Evolutionary conservation across 805 yeast species (phyloP), one percentile per base, ranked within the genome.

Genomic region (Ogataea glucozyma): DNA sequence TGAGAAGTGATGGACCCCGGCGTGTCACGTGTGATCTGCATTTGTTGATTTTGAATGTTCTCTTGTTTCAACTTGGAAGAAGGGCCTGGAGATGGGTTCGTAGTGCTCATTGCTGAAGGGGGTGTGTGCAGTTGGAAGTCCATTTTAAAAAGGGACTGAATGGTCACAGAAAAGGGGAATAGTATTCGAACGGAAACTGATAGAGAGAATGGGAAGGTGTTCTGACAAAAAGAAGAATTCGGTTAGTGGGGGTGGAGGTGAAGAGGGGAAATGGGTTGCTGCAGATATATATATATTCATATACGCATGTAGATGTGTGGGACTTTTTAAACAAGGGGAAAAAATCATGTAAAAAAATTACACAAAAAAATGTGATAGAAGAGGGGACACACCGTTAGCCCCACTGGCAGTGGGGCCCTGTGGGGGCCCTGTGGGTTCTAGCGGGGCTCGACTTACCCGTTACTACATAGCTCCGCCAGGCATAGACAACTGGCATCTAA

Each of bases 101-200:
- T 5, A 26, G 23, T 29, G 26, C 35, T 41, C 50, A 44, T 44
- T 17, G 36, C 29, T 4, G 51, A 39, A 23, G 46, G 43, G 12
- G 52, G 49, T 6, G 51, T 40, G 34, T 47, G 48, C 10, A 44
- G 26, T 26, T 51, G 52, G n/a, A 29, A 47, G 16, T 48, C 52
- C 55, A 51, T 46, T 24, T 14, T 9, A n/a, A 16, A 5, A 24
- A 11, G 33, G 33, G 17, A n/a, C n/a, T n/a, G n/a, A n/a, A n/a
- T n/a, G n/a, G n/a, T n/a, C n/a, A n/a, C n/a, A n/a, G n/a, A n/a
- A n/a, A n/a, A n/a, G n/a, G n/a, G n/a, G n/a, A n/a, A n/a, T n/a
- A n/a, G n/a, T n/a, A n/a, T n/a, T n/a, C n/a, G n/a, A n/a, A n/a
- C n/a, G n/a, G n/a, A n/a, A n/a, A n/a, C n/a, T n/a, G n/a, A n/a